Evolutionary conservation across 2,329 filamentous ascomycete genomes (phyloP), one percentile per base, ranked within the genome.

Genomic region (Colletotrichum falcatum): DNA sequence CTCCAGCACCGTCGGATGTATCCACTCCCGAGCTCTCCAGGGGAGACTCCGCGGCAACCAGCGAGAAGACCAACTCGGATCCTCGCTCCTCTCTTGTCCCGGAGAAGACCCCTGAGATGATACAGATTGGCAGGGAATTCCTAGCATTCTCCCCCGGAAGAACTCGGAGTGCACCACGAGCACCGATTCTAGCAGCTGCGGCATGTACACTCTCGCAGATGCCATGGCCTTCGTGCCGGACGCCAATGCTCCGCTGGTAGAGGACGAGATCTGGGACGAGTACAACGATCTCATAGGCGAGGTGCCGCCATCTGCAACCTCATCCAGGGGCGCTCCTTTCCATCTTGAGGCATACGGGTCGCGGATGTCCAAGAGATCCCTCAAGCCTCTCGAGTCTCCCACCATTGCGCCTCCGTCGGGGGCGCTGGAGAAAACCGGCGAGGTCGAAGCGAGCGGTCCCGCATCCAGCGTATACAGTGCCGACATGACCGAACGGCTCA

Each of bases 261-360:
- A 97, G 74, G 95, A 98, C 75, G 95, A 98, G 77, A 88, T 97
- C 1, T 98, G 95, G 95, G 91, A 95, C 61, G 95, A 97, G 80
- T 98, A 97, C 77, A 91, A 98, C 74, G 95, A 98, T 75, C 83
- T 98, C 16, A 88, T 98, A 64, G 92, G 93, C 62, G 91, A 93
- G 14, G 81, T 81, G 1, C 85, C 85, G 2, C 81, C 81, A 1
- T 89, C 88, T 0, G 82, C 86, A 6, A 86, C 85, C 1, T 89
- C 88, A 0, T 90, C 89, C 0, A 83, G 84, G 33, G 87, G 87
- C 0, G 78, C 84, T 65, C 85, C 89, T 28, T 88, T 90, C 76
- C 84, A 88, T 72, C 83, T 89, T 16, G 86, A 90, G 73, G 82
- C 78, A 2, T 86, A 86, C 59, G 79, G 83, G 11, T 78, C 78